These are phyloP conservation scores for Aureobasidium mangrovei DNA, from an alignment of 2,329 filamentous ascomycete genomes.

Conservation along the genomic window DNA sequence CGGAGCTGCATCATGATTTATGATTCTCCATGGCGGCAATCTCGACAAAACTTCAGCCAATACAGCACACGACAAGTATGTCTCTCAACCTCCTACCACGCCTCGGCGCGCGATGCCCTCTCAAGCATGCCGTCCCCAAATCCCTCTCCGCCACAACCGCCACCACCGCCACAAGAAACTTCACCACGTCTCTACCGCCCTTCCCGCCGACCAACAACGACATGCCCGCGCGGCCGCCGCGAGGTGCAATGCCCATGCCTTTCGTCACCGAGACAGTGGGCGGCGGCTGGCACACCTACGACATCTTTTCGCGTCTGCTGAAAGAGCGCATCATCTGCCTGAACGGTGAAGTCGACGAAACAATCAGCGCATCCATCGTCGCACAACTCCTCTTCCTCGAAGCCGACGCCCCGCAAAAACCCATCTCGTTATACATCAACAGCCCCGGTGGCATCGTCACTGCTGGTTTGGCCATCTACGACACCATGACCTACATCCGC, in stretches of 20 bases:
- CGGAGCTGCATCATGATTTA: too few relatives aligned
- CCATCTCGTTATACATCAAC: constrained; percentile 97
- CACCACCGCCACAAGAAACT: constrained; percentile 7
- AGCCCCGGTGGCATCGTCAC: constrained; percentile 89
- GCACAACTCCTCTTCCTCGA: constrained; percentile 96
- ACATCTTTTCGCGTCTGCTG: constrained; percentile 40
- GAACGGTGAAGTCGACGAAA: constrained; percentile 85
- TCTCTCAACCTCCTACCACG: constrained; percentile 4
- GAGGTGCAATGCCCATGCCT: constrained; percentile 38
- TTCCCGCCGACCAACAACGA: constrained; percentile 20
- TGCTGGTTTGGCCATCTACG: constrained; percentile 81
- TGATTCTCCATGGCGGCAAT: too few relatives aligned
- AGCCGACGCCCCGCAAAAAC: constrained; percentile 88
- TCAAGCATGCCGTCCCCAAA: not conserved
- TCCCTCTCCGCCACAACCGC: not conserved
- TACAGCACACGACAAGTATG: not conserved
- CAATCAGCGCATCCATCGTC: constrained; percentile 84
- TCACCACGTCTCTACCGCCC: constrained; percentile 17
- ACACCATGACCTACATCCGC: constrained; percentile 96
- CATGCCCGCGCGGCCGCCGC: constrained; percentile 22
- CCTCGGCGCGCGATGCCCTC: not conserved
- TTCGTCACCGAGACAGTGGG: constrained; percentile 44
- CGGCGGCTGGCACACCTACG: constrained; percentile 43
- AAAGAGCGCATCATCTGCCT: constrained; percentile 86
- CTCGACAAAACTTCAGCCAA: too few relatives aligned